A percentile compares a stretch with the other conserved stretches of the same genome.
Evolutionary conservation across 306 rosid species (phyloP).

Genomic region (Cicer yamashitae): DNA sequence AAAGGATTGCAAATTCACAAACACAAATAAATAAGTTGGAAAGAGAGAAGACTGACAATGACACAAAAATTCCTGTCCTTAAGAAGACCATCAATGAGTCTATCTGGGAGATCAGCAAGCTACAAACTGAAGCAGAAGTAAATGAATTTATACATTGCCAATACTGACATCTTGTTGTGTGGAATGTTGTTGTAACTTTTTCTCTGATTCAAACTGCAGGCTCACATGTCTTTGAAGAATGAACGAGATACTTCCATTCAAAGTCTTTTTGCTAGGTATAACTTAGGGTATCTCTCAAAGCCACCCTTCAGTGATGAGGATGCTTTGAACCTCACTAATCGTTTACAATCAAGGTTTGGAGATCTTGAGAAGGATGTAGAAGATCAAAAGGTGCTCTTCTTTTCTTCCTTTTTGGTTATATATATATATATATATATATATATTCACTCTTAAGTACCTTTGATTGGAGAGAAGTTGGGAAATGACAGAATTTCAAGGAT

Average conservation of each 20-base stretch:
- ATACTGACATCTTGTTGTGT: conserved; percentile 33
- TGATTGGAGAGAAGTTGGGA: conserved; percentile 34
- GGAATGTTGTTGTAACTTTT: conserved; percentile 36
- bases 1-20: conserved; percentile 66
- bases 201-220: conserved; percentile 64
- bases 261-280: conserved; percentile 60
- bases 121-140: conserved; percentile 86
- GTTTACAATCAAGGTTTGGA: conserved; percentile 67
- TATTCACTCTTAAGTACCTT: conserved; percentile 8
- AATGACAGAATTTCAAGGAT: conserved; percentile 24
- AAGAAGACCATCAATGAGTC: conserved; percentile 47
- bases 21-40: conserved; percentile 67
- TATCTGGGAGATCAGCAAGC: conserved; percentile 72
- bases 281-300: conserved; percentile 78
- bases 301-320: conserved; percentile 71
- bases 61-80: conserved; percentile 54
- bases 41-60: conserved; percentile 71
- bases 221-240: conserved; percentile 69
- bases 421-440: too few relatives aligned
- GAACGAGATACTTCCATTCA: conserved; percentile 78
- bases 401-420: conserved; percentile 7
- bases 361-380: conserved; percentile 79
- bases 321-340: conserved; percentile 67
- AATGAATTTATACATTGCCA: conserved; percentile 43
- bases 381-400: conserved; percentile 71